Base-by-base conservation (phyloP, 2,329 filamentous ascomycete genomes). In the Microdochium trichocladiopsis region DNA sequence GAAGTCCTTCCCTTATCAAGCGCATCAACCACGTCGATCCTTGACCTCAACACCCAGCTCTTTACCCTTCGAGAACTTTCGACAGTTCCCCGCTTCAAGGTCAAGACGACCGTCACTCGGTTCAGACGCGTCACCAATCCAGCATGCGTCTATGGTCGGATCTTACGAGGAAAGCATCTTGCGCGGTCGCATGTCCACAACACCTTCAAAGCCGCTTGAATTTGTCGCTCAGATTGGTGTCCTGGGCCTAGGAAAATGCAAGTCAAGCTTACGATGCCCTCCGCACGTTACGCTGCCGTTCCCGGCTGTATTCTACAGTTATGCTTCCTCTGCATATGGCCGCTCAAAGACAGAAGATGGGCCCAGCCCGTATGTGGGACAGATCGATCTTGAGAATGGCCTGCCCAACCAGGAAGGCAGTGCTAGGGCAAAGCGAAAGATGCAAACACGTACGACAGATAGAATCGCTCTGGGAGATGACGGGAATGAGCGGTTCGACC, bases 151-250 rank as follows among this genome's bases (percentile, higher is more conserved):
- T 3, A 95, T 99, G 88, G 93, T 97, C 2, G 94, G 94, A 2
- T 96, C 93, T 2, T 99, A 96, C 60, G 94, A 99, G 69, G 94
- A 99, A 70, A 96, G 91, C 25, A 96, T 99, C 55, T 74, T 99
- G 2, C 84, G 90, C 48, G 94, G 94, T 37, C 84, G 94, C 56
- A 99, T 99, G 94, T 97, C 94, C 25, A 96, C 92, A 1, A 94
- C 86, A 2, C 93, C 94, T 0, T 97, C 93, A 1, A 92, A 89
- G 58, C 93, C 94, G 5, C 74, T 99, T 5, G 86, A 96, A 58
- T 99, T 99, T 63, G 79, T 95, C 5, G 94, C 94, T 25, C 91
- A 97, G 65, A 96, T 99, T 53, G 94, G 94, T 22, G 94, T 97
- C 0, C 74, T 97, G 16, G 94, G 92, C 10, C 86, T 86, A 59